Evolutionary conservation across 139 green algal species (phyloP).

Genomic region (Coelastrella sp.): DNA sequence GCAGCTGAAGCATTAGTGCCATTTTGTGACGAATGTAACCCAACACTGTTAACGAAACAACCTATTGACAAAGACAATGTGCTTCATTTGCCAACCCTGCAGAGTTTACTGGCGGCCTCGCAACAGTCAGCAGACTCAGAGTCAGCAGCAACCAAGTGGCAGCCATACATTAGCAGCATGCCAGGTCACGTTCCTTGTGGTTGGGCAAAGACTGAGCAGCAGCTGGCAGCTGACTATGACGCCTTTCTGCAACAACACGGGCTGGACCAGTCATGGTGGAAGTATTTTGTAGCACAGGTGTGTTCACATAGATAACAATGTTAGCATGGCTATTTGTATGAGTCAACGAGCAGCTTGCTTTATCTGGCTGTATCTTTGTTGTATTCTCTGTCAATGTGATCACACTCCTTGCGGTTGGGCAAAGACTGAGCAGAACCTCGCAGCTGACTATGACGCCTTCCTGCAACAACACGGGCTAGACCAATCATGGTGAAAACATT

Average conservation of each 20-base stretch:
- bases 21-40: too few species aligned
- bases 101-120: neutral
- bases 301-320: neutral
- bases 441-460: neutral
- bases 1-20: too few species aligned
- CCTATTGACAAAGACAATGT: too few species aligned
- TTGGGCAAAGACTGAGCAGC: constrained; percentile 20
- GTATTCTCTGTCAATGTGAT: too few species aligned
- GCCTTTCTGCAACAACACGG: neutral
- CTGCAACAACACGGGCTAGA: constrained; percentile 2
- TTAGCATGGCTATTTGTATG: neutral
- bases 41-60: too few species aligned
- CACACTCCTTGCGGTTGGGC: neutral
- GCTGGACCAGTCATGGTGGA: constrained; percentile 25
- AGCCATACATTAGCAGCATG: neutral
- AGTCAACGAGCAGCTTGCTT: too few species aligned
- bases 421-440: constrained; percentile 13
- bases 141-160: constrained; percentile 27
- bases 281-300: constrained; percentile 38
- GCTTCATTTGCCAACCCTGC: too few species aligned
- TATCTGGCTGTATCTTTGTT: too few species aligned
- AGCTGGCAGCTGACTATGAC: constrained; percentile 21
- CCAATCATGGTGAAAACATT: constrained; percentile 12
- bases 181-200: neutral
- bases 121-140: neutral